phyloP scores from a whole-genome alignment of 176 grass and related monocot genomes.

The Triticum timopheevii region DNA sequence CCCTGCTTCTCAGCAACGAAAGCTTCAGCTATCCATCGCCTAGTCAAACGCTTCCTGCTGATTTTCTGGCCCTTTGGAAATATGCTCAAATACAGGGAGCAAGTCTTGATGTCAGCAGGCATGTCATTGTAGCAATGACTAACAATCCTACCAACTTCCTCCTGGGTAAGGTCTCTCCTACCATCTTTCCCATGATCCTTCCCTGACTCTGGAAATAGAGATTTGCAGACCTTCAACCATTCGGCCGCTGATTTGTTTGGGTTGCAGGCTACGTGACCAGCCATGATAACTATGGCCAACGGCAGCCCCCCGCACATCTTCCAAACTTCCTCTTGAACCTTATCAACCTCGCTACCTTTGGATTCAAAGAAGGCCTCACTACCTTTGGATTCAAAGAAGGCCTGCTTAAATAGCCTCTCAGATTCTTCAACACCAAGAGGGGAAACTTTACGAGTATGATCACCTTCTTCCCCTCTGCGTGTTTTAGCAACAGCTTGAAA shows the following conservation, averaged over 20 bases:
- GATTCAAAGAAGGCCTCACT: background rate
- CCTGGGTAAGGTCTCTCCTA: background rate
- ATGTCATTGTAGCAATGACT: conserved; percentile 8
- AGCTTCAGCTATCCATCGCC: background rate
- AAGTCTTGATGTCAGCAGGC: conserved; percentile 4
- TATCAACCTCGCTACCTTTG: background rate
- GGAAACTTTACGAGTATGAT: background rate
- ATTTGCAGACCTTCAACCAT: background rate
- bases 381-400: background rate
- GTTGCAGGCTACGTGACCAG: conserved; percentile 4
- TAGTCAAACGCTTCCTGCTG: background rate
- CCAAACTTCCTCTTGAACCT: background rate
- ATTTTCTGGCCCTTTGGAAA: background rate
- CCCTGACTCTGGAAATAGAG: background rate
- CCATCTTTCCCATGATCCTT: background rate
- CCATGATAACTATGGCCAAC: background rate
- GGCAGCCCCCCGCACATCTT: background rate
- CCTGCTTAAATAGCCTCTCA: background rate
- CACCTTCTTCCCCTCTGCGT: background rate
- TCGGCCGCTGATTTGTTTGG: background rate
- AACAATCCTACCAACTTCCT: background rate
- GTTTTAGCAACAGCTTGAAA: background rate
- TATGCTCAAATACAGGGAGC: background rate
- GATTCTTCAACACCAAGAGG: background rate
- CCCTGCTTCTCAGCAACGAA: background rate